Evolutionary conservation across 1,139 yeast species (phyloP), one percentile per base, ranked within the genome.

Genomic region (Blastobotrys illinoisensis): DNA sequence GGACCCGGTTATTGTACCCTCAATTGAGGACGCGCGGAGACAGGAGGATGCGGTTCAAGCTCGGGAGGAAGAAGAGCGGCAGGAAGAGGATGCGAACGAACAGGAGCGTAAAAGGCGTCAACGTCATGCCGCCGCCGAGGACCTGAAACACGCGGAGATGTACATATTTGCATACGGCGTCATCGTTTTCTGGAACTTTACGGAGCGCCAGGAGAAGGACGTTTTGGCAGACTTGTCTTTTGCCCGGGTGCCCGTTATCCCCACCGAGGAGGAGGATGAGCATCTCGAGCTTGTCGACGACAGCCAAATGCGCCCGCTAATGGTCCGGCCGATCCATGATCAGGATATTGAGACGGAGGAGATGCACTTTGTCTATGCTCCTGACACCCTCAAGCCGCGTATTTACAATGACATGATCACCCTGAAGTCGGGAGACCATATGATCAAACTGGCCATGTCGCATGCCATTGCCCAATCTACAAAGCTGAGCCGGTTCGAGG

Each of bases 391-490:
- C 55, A 78, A 96, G 50, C 98, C 99, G 1, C 76, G 97, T 56
- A 90, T 93, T 46, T 91, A 86, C 71, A 93, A 93, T 68, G 99
- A 93, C 71, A 88, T 93, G 86, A 86, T 93, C 60, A 90, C 98
- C 0, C 73, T 93, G 49, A 77, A 95, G 52, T 85, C 93, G 1
- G 96, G 96, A 3, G 97, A 91, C 68, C 98, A 91, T 71, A 79
- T 93, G 67, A 89, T 90, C 64, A 91, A 95, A 67, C 74, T 93
- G 55, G 88, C 98, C 9, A 82, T 93, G 82, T 88, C 97, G 1
- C 97, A 93, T 71, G 97, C 99, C 1, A 88, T 93, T 59, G 97
- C 98, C 0, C 99, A 93, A 71, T 91, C 95, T 62, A 90, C 98
- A 0, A 93, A 91, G 68, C 73, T 93, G 32, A 87, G 96, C 46